These are phyloP conservation scores for Chrysanthemum makinoi DNA, from an alignment of 129 eudicot genomes.

Conservation along the genomic window DNA sequence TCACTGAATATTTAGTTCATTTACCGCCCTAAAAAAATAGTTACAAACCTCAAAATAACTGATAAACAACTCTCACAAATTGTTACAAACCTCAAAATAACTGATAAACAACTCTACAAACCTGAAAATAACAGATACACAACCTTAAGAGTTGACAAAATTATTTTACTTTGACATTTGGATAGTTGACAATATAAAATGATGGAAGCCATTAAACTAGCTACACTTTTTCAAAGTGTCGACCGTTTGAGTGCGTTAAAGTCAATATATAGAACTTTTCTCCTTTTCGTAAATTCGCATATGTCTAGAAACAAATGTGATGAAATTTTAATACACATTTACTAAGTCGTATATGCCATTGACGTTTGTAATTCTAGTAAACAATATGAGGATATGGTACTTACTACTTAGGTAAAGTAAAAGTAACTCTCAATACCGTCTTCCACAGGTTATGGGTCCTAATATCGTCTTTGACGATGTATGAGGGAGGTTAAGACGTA, in stretches of 20 bases:
- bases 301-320: not conserved
- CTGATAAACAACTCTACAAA: not conserved
- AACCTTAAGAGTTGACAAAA: not conserved
- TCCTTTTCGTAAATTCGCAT: not conserved
- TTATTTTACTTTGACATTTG: not conserved
- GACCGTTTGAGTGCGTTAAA: not conserved
- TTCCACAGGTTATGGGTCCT: too few species aligned
- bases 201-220: not conserved
- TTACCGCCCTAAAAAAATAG: not conserved
- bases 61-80: not conserved
- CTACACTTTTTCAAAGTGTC: not conserved
- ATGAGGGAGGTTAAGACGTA: too few species aligned
- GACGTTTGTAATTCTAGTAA: too few species aligned
- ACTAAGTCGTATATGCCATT: too few species aligned
- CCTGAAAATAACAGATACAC: too few species aligned
- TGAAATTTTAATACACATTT: too few species aligned
- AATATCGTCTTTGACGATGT: too few species aligned
- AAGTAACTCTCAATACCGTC: too few species aligned
- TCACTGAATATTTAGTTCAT: not conserved
- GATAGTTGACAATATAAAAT: not conserved
- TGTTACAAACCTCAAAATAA: not conserved
- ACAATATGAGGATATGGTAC: too few species aligned
- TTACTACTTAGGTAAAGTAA: too few species aligned
- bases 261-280: not conserved
- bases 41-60: not conserved